Conservation (phyloP, 2,329 filamentous ascomycete species). For the Chaetomium globosum region DNA sequence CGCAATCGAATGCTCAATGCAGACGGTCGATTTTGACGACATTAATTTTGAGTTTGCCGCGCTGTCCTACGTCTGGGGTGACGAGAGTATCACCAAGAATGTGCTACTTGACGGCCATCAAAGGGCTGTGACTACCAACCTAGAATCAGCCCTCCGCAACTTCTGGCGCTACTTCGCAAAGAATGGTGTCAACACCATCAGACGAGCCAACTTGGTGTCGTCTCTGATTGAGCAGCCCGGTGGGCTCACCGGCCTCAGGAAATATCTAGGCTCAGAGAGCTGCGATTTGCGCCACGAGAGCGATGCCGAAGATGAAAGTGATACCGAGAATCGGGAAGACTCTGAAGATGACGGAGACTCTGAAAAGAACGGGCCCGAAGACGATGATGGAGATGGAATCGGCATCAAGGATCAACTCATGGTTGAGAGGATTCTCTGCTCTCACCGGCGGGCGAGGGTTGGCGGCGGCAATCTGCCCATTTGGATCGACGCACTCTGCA, state of each 20-base stretch:
- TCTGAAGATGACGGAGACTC: not conserved
- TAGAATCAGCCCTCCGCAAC: not conserved
- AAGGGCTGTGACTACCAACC: not conserved
- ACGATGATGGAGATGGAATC: not conserved
- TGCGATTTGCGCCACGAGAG: not conserved
- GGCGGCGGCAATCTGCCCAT: not conserved
- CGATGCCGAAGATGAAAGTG: not conserved
- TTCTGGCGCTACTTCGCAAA: not conserved
- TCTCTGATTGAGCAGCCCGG: not conserved
- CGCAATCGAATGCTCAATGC: not conserved
- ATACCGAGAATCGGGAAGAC: not conserved
- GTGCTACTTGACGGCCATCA: not conserved
- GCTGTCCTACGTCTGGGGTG: not conserved
- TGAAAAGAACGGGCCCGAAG: not conserved
- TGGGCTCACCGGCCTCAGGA: not conserved
- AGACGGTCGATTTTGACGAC: not conserved
- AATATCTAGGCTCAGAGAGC: not conserved
- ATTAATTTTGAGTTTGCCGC: not conserved
- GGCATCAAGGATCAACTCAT: not conserved
- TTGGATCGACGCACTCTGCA: slow-evolving; percentile 4
- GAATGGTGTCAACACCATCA: not conserved
- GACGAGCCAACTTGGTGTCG: not conserved
- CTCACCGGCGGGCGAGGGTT: not conserved
- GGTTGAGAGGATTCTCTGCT: not conserved
- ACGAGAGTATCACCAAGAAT: not conserved